A percentile compares a stretch with the other conserved stretches of the same genome.
Evolutionary conservation across 1,139 yeast genomes (phyloP).

Genomic region (Candida sanyaensis): DNA sequence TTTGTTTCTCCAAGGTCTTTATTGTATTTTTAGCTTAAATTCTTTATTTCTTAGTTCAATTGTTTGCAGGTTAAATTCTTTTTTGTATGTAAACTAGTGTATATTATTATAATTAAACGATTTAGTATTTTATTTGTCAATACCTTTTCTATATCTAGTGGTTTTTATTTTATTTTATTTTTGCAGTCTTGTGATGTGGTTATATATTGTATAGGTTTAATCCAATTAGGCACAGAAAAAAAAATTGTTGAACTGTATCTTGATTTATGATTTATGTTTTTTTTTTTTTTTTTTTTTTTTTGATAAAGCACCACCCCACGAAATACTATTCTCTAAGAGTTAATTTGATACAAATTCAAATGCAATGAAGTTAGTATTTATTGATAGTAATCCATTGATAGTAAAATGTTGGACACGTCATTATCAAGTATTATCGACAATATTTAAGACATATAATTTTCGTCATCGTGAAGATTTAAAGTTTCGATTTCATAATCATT

Average conservation of each 20-base stretch:
- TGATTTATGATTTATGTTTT: too few relatives aligned
- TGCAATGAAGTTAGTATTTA: conserved; percentile 12
- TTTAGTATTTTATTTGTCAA: not conserved
- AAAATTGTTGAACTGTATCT: not conserved
- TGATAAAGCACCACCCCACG: too few relatives aligned
- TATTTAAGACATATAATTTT: conserved; percentile 7
- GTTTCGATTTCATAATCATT: conserved; percentile 8
- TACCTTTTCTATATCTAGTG: not conserved
- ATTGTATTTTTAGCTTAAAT: conserved; percentile 10
- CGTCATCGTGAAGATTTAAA: conserved; percentile 3
- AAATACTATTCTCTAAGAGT: not conserved
- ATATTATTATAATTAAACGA: conserved; percentile 3
- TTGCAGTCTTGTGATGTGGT: not conserved
- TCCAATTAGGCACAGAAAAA: not conserved
- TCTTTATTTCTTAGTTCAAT: conserved; percentile 4
- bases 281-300: too few relatives aligned
- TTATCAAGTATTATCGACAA: conserved; percentile 7
- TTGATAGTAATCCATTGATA: conserved; percentile 15
- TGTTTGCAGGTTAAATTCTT: conserved; percentile 4
- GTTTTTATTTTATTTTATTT: too few relatives aligned
- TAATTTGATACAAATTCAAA: too few relatives aligned
- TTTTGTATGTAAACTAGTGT: conserved; percentile 3
- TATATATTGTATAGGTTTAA: not conserved
- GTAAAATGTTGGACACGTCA: conserved; percentile 15
- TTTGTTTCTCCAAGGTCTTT: conserved; percentile 6